Base-by-base conservation (phyloP, 2,329 filamentous ascomycete species). In the Penicillium capsulatum region DNA sequence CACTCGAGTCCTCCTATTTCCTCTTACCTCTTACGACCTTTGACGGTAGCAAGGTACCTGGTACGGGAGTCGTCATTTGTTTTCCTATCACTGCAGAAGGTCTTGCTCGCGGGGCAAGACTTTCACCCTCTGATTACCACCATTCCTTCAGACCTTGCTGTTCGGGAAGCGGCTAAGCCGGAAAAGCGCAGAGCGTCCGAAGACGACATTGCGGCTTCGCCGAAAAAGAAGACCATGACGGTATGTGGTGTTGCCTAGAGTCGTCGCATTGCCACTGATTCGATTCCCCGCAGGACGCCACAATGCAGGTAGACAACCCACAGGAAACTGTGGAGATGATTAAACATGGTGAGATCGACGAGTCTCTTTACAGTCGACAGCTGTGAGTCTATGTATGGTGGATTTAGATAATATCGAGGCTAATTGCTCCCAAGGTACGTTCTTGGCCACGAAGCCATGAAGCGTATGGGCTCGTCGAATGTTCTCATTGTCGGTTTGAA, bases 381-480 rank as follows among this genome's bases (percentile, higher is more conserved):
- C 75, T 83, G 61, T 69, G 49, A 57, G 66, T 53, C 10, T 30
- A 17, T 26, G 7, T 26, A 14, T 24, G 14, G 5, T 29, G 31
- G 5, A 35, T n/a, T 14, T 22, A 13, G 34, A 27, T 16, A 10
- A 14, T 22, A 13, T 14, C 10, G 14, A 15, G 29, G 29, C 19
- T 47, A 45, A 49, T 53, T 28, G n/a, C 6, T 26, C 34, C 36
- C 26, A 44, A 72, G 69, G 36, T 84, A 84, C 57, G 81, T 84
- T 40, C 76, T 84, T 40, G 81, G 92, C 40, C 81, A 84, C 61
- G 81, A 84, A 66, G 81, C 92, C 52, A 98, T 98, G 92, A 97
- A 94, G 77, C 89, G 92, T 60, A 98, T 98, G 92, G 81, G 90
- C 60, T 86, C 89, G 47, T 97, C 92, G 39, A 94, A 97, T 62